phyloP scores from a whole-genome alignment of 2,329 filamentous ascomycete species.

The Fusarium subglutinans region DNA sequence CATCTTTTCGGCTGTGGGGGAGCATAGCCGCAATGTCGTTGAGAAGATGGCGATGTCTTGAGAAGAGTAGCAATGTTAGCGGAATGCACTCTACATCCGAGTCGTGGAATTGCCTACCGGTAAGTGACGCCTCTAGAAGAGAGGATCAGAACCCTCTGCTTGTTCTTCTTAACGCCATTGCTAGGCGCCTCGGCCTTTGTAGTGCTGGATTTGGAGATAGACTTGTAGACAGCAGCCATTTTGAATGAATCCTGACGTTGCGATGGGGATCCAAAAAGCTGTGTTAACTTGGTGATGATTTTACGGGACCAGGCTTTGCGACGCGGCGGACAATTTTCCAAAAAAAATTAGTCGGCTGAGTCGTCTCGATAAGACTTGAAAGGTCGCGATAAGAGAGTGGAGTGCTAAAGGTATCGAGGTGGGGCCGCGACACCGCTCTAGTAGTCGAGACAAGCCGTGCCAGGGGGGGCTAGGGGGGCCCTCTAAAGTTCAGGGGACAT shows the following conservation, averaged over 20 bases:
- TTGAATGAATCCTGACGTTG: constrained; percentile 25
- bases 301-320: constrained; percentile 29
- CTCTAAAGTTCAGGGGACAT: background rate
- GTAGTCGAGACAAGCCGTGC: constrained; percentile 16
- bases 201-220: constrained; percentile 68
- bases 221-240: constrained; percentile 79
- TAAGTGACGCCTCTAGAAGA: constrained; percentile 93
- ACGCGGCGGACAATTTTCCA: constrained; percentile 37
- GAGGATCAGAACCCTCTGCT: constrained; percentile 85
- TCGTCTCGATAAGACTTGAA: constrained; percentile 45
- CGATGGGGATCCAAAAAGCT: constrained; percentile 5
- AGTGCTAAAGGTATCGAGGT: constrained; percentile 3
- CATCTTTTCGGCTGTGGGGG: constrained; percentile 92
- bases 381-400: constrained; percentile 41
- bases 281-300: constrained; percentile 29
- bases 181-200: constrained; percentile 59
- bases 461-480: background rate
- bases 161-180: constrained; percentile 68
- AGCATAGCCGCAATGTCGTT: constrained; percentile 89
- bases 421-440: constrained; percentile 37
- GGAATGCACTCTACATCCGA: constrained; percentile 12
- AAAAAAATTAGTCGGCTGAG: constrained; percentile 43
- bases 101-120: constrained; percentile 61
- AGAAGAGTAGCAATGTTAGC: constrained; percentile 22
- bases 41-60: constrained; percentile 89